phyloP scores from a whole-genome alignment of 73 alveolate species.

The Stentor coeruleus region DNA sequence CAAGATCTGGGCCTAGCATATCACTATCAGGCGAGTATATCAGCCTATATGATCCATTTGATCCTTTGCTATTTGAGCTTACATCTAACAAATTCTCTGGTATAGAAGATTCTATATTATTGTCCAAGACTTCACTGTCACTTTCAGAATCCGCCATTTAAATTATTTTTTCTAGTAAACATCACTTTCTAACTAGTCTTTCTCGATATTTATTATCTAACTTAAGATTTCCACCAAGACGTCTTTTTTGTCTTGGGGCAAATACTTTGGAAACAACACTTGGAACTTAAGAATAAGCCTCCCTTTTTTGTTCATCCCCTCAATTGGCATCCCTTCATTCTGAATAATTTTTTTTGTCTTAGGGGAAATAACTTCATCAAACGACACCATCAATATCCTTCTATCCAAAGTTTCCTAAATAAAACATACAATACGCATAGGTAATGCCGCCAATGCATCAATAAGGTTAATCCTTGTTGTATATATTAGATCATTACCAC shows the following conservation, averaged over 20 bases:
- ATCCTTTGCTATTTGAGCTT: neutral
- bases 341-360: constrained; percentile 64
- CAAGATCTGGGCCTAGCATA: neutral
- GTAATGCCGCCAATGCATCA: constrained; percentile 76
- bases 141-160: neutral
- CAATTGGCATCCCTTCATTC: constrained; percentile 93
- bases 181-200: neutral
- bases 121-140: constrained; percentile 16
- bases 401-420: constrained; percentile 12
- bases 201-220: neutral
- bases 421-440: constrained; percentile 49
- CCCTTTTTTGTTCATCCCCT: constrained; percentile 7
- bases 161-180: too few species aligned
- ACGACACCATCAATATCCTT: constrained; percentile 8
- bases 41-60: neutral
- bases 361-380: constrained; percentile 42
- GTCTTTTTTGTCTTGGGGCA: neutral
- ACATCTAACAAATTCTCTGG: neutral
- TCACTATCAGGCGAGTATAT: neutral
- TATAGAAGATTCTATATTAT: neutral
- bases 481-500: constrained; percentile 79
- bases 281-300: constrained; percentile 24
- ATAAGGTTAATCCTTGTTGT: constrained; percentile 56
- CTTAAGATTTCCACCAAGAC: neutral
- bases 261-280: neutral